Base-by-base conservation (phyloP, 441 rosid genomes). In the Theobroma grandiflorum region DNA sequence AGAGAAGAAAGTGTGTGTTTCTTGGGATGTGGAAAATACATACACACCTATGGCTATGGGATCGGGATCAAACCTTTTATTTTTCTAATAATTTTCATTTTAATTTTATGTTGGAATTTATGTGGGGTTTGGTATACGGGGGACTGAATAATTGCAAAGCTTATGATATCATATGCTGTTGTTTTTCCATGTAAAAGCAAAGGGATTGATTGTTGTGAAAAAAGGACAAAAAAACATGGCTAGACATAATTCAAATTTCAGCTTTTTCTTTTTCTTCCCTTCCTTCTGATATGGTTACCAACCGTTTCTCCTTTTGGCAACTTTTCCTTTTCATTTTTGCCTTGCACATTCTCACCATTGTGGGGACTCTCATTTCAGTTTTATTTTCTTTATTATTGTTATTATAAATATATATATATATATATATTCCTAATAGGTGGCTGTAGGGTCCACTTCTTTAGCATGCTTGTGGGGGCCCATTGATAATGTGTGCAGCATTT, bases 111-210 rank as follows among this genome's bases (percentile, higher is more conserved):
- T 76, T 35, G 61, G 78, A 74, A 76, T 80, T 66, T 82, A 66
- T 70, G 84, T 70, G 82, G 77, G 86, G 84, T 78, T 82, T 78
- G 79, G 81, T 72, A 81, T 63, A 80, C 71, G 85, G 90, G 88
- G 91, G 91, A 80, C 96, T 90, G 80, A 87, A 90, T 87, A 84
- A 92, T 89, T 85, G 90, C 87, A 67, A 80, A 78, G 80, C 86
- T 75, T 79, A 89, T 86, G 89, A 84, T 86, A 82, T 75, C 82
- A 82, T 82, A 43, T 85, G 86, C 67, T 90, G 84, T 50, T 80
- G 72, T 77, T 82, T 80, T 83, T 78, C 81, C 89, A 87, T 88
- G 88, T 78, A 82, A 84, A 79, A 84, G 82, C 26, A 82, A 80
- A 66, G 50, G 62, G 47, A 53, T 18, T 33, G 79, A n/a, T 33